A percentile compares a stretch with the other conserved stretches of the same genome.
phyloP scores from a whole-genome alignment of 1,284 basidiomycete genomes.

The Violaceomyces palustris region DNA sequence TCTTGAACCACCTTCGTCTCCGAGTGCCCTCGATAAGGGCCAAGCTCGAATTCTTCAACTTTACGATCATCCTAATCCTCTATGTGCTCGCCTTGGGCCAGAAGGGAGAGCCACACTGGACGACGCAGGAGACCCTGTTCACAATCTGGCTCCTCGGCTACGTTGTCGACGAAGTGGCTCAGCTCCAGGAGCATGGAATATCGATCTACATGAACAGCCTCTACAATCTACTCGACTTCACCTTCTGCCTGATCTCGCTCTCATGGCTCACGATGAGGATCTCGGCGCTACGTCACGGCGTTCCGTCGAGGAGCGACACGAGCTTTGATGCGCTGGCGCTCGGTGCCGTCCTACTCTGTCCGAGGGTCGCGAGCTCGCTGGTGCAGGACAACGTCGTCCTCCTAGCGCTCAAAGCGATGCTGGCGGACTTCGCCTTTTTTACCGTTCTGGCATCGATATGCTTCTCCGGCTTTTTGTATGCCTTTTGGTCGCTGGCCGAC shows the following conservation, averaged over 20 bases:
- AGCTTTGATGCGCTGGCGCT: slow-evolving; percentile 51
- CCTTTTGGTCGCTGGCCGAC: slow-evolving; percentile 68
- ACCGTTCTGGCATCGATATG: slow-evolving; percentile 69
- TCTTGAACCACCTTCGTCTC: slow-evolving; percentile 87
- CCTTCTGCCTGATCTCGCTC: slow-evolving; percentile 51
- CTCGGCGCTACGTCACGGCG: slow-evolving; percentile 38
- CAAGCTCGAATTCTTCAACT: slow-evolving; percentile 81
- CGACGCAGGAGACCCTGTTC: slow-evolving; percentile 33
- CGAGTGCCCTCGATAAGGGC: slow-evolving; percentile 88
- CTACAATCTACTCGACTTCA: slow-evolving; percentile 36
- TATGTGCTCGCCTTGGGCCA: slow-evolving; percentile 51
- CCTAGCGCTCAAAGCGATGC: slow-evolving; percentile 64
- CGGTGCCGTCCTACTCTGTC: slow-evolving; percentile 51
- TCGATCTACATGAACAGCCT: slow-evolving; percentile 60
- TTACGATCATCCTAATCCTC: slow-evolving; percentile 32
- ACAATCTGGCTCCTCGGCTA: slow-evolving; percentile 60
- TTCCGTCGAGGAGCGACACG: slow-evolving; percentile 36
- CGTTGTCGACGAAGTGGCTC: slow-evolving; percentile 81
- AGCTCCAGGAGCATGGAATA: slow-evolving; percentile 89
- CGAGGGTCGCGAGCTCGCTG: slow-evolving; percentile 52
- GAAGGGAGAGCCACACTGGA: slow-evolving; percentile 33
- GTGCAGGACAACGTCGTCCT: slow-evolving; percentile 54
- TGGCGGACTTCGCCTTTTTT: slow-evolving; percentile 58
- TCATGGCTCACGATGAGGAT: slow-evolving; percentile 50
- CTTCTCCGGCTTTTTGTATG: slow-evolving; percentile 82